Evolutionary conservation across 495 filamentous ascomycete genomes (phyloP).

Genomic region (Melanomma pulvis-pyrius): DNA sequence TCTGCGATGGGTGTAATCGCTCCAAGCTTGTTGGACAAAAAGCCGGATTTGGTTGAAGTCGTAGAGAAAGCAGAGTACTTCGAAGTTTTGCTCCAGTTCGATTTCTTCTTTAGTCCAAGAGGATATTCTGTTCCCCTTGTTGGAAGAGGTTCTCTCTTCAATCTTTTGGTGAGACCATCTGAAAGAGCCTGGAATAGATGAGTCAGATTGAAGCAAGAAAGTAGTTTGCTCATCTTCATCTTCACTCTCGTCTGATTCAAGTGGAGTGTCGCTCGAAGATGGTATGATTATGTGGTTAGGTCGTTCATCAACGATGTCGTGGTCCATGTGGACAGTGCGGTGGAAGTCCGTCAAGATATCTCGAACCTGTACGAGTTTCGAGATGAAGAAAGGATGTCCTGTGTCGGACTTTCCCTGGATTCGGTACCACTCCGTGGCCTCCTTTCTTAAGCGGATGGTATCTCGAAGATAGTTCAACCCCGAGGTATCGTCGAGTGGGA

Average conservation of each 20-base stretch:
- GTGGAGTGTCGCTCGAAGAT: not conserved
- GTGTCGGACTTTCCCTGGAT: not conserved
- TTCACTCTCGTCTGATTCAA: not conserved
- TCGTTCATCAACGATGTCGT: not conserved
- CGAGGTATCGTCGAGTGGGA: not conserved
- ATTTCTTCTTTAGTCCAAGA: not conserved
- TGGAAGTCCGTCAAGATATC: constrained; percentile 1
- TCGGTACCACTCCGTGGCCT: constrained; percentile 1
- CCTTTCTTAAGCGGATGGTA: constrained; percentile 15
- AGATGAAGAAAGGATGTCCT: constrained; percentile 14
- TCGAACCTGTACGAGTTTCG: not conserved
- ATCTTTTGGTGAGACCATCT: not conserved
- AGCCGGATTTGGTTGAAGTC: constrained; percentile 7
- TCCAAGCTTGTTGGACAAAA: constrained; percentile 2
- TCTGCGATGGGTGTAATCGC: constrained; percentile 3
- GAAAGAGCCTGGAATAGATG: not conserved
- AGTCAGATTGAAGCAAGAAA: too few relatives aligned
- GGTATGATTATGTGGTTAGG: not conserved
- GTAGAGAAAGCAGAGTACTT: constrained; percentile 21
- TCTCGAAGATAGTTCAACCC: constrained; percentile 5
- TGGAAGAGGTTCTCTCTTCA: not conserved
- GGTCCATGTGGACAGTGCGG: not conserved
- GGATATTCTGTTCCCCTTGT: not conserved
- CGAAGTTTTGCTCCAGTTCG: constrained; percentile 10
- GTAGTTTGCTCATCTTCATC: not conserved